Conservation (phyloP, 176 grass and related monocot species). For the Guadua angustifolia region DNA sequence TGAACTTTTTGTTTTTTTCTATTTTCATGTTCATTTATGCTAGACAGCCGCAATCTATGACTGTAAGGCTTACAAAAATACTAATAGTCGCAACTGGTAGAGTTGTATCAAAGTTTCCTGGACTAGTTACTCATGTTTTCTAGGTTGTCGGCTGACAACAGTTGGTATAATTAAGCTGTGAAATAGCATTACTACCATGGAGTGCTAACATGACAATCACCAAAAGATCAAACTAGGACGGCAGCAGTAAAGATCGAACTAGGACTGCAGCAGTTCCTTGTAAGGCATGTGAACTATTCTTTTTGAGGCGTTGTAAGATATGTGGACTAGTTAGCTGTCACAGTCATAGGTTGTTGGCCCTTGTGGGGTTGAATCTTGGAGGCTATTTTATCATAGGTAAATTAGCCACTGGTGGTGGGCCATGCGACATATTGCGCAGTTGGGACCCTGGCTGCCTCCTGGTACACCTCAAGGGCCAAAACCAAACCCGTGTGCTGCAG, state of each 20-base stretch:
- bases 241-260: background rate
- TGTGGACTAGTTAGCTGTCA: background rate
- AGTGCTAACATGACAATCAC: background rate
- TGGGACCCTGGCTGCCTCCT: conserved; percentile 26
- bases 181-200: background rate
- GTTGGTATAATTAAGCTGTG: background rate
- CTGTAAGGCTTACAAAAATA: background rate
- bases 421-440: background rate
- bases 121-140: background rate
- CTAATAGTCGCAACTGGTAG: background rate
- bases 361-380: background rate
- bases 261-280: background rate
- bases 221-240: background rate
- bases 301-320: background rate
- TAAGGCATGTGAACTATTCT: background rate
- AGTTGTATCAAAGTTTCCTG: background rate
- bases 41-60: conserved; percentile 27
- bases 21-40: background rate
- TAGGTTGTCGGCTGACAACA: background rate
- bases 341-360: conserved; percentile 18
- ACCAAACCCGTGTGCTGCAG: background rate
- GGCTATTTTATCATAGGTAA: background rate
- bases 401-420: conserved; percentile 19
- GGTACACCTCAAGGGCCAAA: conserved; percentile 7
- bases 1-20: background rate